phyloP scores from a whole-genome alignment of 345 rosid species.

The Psidium guajava region DNA sequence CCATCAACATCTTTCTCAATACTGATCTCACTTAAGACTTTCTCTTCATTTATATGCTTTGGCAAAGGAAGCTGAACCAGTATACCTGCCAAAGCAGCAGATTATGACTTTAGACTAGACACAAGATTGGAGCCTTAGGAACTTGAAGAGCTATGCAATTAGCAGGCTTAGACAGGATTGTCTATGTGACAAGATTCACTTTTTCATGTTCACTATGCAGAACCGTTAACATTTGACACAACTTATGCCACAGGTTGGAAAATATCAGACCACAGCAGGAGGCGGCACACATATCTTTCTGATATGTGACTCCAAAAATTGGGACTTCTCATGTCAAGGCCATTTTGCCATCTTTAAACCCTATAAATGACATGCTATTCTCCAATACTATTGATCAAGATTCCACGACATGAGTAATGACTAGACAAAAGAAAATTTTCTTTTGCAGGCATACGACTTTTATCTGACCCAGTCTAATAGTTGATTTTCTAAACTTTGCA shows the following conservation, averaged over 20 bases:
- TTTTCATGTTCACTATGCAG: background rate
- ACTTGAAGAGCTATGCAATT: background rate
- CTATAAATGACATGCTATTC: background rate
- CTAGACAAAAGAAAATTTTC: background rate
- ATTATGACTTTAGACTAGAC: background rate
- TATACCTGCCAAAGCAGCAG: constrained; percentile 43
- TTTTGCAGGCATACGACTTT: background rate
- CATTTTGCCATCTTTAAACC: background rate
- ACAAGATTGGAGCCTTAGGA: background rate
- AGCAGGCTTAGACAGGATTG: background rate
- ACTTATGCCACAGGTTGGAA: background rate
- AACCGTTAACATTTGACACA: background rate
- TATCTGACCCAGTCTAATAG: background rate
- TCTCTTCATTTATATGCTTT: constrained; percentile 79
- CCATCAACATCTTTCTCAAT: constrained; percentile 91
- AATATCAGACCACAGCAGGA: background rate
- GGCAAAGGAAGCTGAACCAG: constrained; percentile 91
- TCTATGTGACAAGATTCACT: background rate
- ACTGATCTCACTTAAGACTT: constrained; percentile 60
- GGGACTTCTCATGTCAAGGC: background rate
- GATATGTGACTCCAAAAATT: background rate
- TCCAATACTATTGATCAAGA: background rate
- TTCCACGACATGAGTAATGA: background rate
- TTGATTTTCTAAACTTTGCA: background rate
- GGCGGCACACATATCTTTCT: background rate